Percentiles rank a stretch among this genome's conserved stretches.
Evolutionary conservation across 441 rosid species (phyloP).

Genomic region (Euphorbia schlechtendalii): DNA sequence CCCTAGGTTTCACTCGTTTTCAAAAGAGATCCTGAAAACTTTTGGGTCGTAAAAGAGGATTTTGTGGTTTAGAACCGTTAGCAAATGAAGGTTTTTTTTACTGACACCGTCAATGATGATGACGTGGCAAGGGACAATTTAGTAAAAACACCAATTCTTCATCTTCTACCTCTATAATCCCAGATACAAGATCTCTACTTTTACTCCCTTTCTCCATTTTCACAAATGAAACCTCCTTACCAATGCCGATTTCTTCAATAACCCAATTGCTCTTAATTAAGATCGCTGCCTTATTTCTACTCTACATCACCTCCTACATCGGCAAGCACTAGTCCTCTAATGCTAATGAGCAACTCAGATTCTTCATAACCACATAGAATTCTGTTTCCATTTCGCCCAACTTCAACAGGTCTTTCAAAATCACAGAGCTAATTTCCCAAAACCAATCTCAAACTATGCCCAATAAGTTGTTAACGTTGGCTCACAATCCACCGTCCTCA

Average conservation of each 20-base stretch:
- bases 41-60: too few relatives aligned
- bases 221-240: slow-evolving; percentile 44
- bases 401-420: slow-evolving; percentile 34
- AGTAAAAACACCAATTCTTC: too few relatives aligned
- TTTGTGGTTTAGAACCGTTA: too few relatives aligned
- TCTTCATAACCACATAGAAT: slow-evolving; percentile 37
- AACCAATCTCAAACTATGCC: slow-evolving; percentile 23
- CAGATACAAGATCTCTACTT: background rate
- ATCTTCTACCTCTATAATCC: too few relatives aligned
- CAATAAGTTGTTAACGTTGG: slow-evolving; percentile 26
- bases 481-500: slow-evolving; percentile 9
- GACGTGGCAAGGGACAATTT: too few relatives aligned
- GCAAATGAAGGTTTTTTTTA: too few relatives aligned
- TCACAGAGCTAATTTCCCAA: slow-evolving; percentile 33
- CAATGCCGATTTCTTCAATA: slow-evolving; percentile 42
- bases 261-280: slow-evolving; percentile 40
- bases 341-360: slow-evolving; percentile 54
- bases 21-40: too few relatives aligned
- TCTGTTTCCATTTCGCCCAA: slow-evolving; percentile 63
- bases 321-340: slow-evolving; percentile 77
- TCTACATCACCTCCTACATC: slow-evolving; percentile 65
- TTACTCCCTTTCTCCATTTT: background rate
- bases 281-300: slow-evolving; percentile 42
- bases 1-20: too few relatives aligned
- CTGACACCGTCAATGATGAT: too few relatives aligned